These are phyloP conservation scores for Glycine soja DNA, from an alignment of 306 rosid genomes.

Conservation along the genomic window DNA sequence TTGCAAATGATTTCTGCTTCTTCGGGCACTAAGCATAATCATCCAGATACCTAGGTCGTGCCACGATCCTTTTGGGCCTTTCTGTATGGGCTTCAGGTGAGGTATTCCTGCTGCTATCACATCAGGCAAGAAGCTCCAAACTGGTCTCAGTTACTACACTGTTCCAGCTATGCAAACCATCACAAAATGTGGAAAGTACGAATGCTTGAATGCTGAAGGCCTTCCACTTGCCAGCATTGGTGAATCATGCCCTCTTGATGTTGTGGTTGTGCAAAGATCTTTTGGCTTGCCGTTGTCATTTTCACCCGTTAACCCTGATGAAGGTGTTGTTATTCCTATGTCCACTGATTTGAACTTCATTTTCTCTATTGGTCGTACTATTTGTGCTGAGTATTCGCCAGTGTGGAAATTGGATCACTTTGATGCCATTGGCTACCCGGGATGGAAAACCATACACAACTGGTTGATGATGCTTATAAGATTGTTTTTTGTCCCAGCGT, in stretches of 20 bases:
- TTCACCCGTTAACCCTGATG: slow-evolving; percentile 34
- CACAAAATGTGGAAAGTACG: background rate
- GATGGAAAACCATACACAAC: slow-evolving; percentile 44
- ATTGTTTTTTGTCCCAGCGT: slow-evolving; percentile 65
- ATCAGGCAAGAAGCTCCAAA: slow-evolving; percentile 37
- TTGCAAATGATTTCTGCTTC: no score
- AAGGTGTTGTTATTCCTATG: slow-evolving; percentile 42
- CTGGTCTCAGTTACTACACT: slow-evolving; percentile 39
- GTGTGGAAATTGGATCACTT: slow-evolving; percentile 56
- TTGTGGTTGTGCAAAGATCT: slow-evolving; percentile 42
- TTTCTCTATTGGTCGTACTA: background rate
- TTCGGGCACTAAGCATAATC: no score
- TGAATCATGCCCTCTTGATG: slow-evolving; percentile 52
- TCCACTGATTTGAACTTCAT: slow-evolving; percentile 59
- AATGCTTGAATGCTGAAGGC: background rate
- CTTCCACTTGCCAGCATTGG: background rate
- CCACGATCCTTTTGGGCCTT: no score
- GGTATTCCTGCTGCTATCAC: no score
- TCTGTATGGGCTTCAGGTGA: no score
- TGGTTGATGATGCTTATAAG: slow-evolving; percentile 52
- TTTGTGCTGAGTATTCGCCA: slow-evolving; percentile 37
- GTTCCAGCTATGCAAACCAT: background rate
- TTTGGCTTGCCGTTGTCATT: slow-evolving; percentile 49
- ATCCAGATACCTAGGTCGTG: no score
- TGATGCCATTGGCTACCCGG: slow-evolving; percentile 45